Percentiles rank a stretch among this genome's conserved stretches.
Evolutionary conservation across 495 filamentous ascomycete species (phyloP).

Genomic region (Oidiodendron maius): DNA sequence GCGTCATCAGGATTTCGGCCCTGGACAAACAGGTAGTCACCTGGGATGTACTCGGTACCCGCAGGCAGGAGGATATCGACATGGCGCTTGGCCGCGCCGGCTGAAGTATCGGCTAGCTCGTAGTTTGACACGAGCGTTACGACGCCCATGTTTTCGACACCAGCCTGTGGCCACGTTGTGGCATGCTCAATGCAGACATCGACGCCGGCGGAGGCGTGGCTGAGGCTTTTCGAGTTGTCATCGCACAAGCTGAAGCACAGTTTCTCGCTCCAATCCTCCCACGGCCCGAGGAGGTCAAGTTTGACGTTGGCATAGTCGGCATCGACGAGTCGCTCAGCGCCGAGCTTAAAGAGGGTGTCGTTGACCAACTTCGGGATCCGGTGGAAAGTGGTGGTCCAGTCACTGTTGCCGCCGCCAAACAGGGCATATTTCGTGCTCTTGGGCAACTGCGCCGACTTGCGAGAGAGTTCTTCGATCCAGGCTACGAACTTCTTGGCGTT

Average conservation of each 20-base stretch:
- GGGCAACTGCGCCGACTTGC: constrained; percentile 17
- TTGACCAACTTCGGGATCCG: constrained; percentile 61
- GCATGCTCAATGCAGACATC: no score
- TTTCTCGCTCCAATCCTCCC: constrained; percentile 61
- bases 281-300: constrained; percentile 21
- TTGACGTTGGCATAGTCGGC: constrained; percentile 33
- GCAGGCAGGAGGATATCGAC: background rate
- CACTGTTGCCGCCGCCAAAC: constrained; percentile 52
- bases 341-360: constrained; percentile 45
- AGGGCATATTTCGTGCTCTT: constrained; percentile 54
- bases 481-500: constrained; percentile 62
- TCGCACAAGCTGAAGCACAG: no score
- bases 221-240: no score
- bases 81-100: background rate
- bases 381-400: constrained; percentile 70
- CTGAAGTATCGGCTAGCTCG: background rate
- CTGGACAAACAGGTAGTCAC: background rate
- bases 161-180: no score
- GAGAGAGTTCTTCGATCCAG: constrained; percentile 36
- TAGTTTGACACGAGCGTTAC: background rate
- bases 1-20: constrained; percentile 35
- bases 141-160: no score
- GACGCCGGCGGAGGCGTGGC: no score
- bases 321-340: no score
- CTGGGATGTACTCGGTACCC: background rate